Conservation (phyloP, 2,329 filamentous ascomycete genomes). For the Cadophora gregata region DNA sequence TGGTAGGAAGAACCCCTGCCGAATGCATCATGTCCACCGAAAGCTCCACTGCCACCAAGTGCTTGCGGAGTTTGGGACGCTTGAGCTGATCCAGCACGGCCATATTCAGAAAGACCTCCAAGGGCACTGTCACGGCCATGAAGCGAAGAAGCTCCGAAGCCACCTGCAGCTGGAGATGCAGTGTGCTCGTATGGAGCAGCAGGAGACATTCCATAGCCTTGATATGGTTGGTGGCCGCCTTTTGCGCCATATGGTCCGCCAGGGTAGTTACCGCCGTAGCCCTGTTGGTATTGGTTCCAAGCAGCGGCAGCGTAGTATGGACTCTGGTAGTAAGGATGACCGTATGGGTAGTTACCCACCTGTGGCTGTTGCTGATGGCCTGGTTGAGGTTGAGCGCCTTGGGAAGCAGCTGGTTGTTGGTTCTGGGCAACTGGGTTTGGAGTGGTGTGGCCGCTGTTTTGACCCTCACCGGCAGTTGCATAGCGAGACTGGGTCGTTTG, state of each 20-base stretch:
- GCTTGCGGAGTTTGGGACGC: slow-evolving; percentile 43
- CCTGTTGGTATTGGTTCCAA: slow-evolving; percentile 59
- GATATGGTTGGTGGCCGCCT: slow-evolving; percentile 44
- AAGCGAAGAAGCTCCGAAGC: slow-evolving; percentile 43
- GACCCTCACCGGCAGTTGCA: slow-evolving; percentile 67
- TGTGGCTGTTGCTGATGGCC: slow-evolving; percentile 59
- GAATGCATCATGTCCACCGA: slow-evolving; percentile 45
- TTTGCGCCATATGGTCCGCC: slow-evolving; percentile 45
- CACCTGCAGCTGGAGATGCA: slow-evolving; percentile 44
- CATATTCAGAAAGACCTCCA: slow-evolving; percentile 45
- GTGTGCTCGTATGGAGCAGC: slow-evolving; percentile 45
- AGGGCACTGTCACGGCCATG: slow-evolving; percentile 46
- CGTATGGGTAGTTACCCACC: slow-evolving; percentile 55
- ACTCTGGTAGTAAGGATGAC: slow-evolving; percentile 65
- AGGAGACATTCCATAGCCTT: slow-evolving; percentile 45
- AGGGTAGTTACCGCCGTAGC: slow-evolving; percentile 47
- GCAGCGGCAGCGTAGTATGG: slow-evolving; percentile 64
- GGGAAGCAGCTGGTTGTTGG: slow-evolving; percentile 55
- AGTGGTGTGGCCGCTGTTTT: slow-evolving; percentile 88
- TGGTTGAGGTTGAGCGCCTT: slow-evolving; percentile 47
- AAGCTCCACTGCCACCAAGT: slow-evolving; percentile 43
- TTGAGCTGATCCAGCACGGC: slow-evolving; percentile 44
- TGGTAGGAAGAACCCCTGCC: slow-evolving; percentile 44
- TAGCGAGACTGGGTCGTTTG: slow-evolving; percentile 64
- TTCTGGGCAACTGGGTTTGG: slow-evolving; percentile 76